Evolutionary conservation across 2,329 filamentous ascomycete genomes (phyloP).

Genomic region (Aplosporella prunicola): DNA sequence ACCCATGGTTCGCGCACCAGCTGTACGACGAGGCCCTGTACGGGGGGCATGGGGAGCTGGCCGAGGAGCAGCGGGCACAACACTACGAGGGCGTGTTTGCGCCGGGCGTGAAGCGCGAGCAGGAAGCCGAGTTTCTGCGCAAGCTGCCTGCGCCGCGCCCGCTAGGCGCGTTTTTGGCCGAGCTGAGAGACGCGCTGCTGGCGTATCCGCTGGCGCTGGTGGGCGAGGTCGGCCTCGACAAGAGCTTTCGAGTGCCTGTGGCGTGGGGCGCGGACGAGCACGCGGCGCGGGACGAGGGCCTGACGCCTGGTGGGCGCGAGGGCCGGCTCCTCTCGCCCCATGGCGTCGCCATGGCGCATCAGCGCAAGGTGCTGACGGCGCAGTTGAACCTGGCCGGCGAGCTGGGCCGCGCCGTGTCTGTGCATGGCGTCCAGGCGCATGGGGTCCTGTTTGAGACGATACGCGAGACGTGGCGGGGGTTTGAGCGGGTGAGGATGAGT

Average conservation of each 20-base stretch:
- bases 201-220: slow-evolving; percentile 56
- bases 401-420: slow-evolving; percentile 53
- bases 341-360: slow-evolving; percentile 59
- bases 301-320: slow-evolving; percentile 63
- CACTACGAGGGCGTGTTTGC: slow-evolving; percentile 62
- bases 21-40: slow-evolving; percentile 52
- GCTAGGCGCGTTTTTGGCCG: slow-evolving; percentile 48
- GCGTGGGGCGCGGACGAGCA: slow-evolving; percentile 39
- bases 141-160: slow-evolving; percentile 51
- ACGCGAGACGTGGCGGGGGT: slow-evolving; percentile 57
- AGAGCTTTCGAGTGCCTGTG: slow-evolving; percentile 63
- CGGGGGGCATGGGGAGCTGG: slow-evolving; percentile 23
- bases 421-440: slow-evolving; percentile 69
- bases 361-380: slow-evolving; percentile 53
- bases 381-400: slow-evolving; percentile 65
- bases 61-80: slow-evolving; percentile 35
- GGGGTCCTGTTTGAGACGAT: slow-evolving; percentile 59
- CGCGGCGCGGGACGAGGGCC: slow-evolving; percentile 34
- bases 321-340: slow-evolving; percentile 58
- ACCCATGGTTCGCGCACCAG: slow-evolving; percentile 77
- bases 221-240: slow-evolving; percentile 71
- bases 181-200: slow-evolving; percentile 48
- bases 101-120: slow-evolving; percentile 39
- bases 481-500: slow-evolving; percentile 53
- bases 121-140: slow-evolving; percentile 40